phyloP scores from a whole-genome alignment of 2,329 filamentous ascomycete genomes.

The Hypoxylon rubiginosum region DNA sequence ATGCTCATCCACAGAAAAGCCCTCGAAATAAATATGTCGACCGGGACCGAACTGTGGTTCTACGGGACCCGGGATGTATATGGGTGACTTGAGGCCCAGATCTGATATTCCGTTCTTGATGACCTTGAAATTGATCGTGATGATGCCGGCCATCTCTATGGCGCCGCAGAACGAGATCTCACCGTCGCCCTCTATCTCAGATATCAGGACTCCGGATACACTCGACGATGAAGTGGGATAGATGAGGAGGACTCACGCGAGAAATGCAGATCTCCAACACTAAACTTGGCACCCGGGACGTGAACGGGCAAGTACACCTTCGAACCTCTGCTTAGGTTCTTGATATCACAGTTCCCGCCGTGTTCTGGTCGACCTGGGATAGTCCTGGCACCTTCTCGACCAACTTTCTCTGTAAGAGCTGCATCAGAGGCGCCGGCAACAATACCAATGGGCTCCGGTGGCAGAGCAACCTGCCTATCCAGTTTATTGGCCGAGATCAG shows the following conservation, averaged over 20 bases:
- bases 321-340: conserved; percentile 82
- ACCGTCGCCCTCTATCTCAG: conserved; percentile 77
- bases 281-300: conserved; percentile 88
- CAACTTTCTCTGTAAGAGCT: conserved; percentile 75
- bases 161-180: conserved; percentile 91
- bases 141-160: conserved; percentile 94
- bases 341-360: conserved; percentile 93
- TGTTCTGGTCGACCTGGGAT: conserved; percentile 88
- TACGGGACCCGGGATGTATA: conserved; percentile 88
- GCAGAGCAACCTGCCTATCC: conserved; percentile 79
- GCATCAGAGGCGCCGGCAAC: conserved; percentile 77
- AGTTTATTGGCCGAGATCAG: conserved; percentile 79
- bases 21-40: conserved; percentile 86
- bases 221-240: background rate
- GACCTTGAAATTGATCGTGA: conserved; percentile 90
- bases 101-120: conserved; percentile 84
- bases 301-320: conserved; percentile 92
- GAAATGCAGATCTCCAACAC: conserved; percentile 90
- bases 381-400: conserved; percentile 83
- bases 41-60: conserved; percentile 90
- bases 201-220: conserved; percentile 5
- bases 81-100: conserved; percentile 82
- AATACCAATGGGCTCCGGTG: conserved; percentile 77
- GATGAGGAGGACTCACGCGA: conserved; percentile 62
- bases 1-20: conserved; percentile 88